Percentiles rank a stretch among this genome's conserved stretches.
Evolutionary conservation across 805 yeast genomes (phyloP).

Genomic region (Cyberlindnera amylophila): DNA sequence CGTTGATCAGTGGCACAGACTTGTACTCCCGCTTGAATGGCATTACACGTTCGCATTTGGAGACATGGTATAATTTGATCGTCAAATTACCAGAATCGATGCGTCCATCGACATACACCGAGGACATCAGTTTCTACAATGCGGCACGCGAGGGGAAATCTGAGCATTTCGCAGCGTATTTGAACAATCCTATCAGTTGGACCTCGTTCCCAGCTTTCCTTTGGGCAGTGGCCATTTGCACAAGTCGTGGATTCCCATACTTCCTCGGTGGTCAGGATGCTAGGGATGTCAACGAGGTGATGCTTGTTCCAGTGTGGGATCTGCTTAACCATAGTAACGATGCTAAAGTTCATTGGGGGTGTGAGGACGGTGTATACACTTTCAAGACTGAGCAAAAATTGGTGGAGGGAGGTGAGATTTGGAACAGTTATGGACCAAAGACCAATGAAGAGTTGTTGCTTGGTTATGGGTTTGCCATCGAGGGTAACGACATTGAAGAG

Average conservation of each 20-base stretch:
- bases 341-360: slow-evolving; percentile 62
- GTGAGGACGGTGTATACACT: slow-evolving; percentile 29
- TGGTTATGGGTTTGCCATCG: slow-evolving; percentile 75
- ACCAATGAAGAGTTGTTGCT: slow-evolving; percentile 79
- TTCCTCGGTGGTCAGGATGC: slow-evolving; percentile 39
- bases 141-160: slow-evolving; percentile 22
- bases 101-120: slow-evolving; percentile 19
- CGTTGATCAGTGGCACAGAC: slow-evolving; percentile 63
- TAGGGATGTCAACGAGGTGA: slow-evolving; percentile 49
- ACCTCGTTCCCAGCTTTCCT: slow-evolving; percentile 61
- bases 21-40: slow-evolving; percentile 50
- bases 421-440: slow-evolving; percentile 83
- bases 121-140: slow-evolving; percentile 29
- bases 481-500: slow-evolving; percentile 53
- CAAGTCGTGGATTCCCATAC: slow-evolving; percentile 80
- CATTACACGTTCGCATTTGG: slow-evolving; percentile 42
- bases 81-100: slow-evolving; percentile 18
- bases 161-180: slow-evolving; percentile 24
- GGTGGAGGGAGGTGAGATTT: slow-evolving; percentile 48
- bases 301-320: slow-evolving; percentile 77
- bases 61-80: slow-evolving; percentile 52
- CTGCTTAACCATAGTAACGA: slow-evolving; percentile 68
- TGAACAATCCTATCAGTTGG: slow-evolving; percentile 43
- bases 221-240: slow-evolving; percentile 71
- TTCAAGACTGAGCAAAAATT: slow-evolving; percentile 38